Evolutionary conservation across 192 early-diverging fungal genomes (phyloP).

Genomic region (Phlyctochytrium arcticum): DNA sequence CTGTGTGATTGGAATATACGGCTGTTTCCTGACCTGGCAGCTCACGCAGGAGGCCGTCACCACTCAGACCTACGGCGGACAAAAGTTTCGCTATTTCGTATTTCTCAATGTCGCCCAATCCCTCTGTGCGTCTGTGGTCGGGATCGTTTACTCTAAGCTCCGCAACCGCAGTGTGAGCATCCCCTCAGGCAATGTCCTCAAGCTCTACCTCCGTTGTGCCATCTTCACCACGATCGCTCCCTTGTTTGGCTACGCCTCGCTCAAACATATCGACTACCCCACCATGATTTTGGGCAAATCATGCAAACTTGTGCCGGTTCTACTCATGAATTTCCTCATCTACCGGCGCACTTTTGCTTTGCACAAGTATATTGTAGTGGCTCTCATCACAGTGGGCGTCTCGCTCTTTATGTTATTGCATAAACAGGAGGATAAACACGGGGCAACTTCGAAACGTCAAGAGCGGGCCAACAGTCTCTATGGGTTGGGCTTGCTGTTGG

Average conservation of each 20-base stretch:
- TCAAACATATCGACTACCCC: slow-evolving; percentile 95
- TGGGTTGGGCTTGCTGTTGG: slow-evolving; percentile 75
- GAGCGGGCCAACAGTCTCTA: slow-evolving; percentile 61
- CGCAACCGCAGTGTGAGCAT: slow-evolving; percentile 30
- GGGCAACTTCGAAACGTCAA: slow-evolving; percentile 35
- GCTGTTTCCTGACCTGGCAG: slow-evolving; percentile 96
- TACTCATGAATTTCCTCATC: slow-evolving; percentile 91
- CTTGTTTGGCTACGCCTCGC: slow-evolving; percentile 89
- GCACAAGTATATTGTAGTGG: slow-evolving; percentile 87
- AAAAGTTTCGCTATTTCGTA: slow-evolving; percentile 85
- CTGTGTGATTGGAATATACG: slow-evolving; percentile 82
- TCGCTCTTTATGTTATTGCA: slow-evolving; percentile 86
- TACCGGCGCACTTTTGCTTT: slow-evolving; percentile 81
- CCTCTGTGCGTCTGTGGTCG: slow-evolving; percentile 69
- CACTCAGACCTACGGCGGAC: slow-evolving; percentile 73
- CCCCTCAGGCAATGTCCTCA: slow-evolving; percentile 17
- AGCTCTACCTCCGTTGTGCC: slow-evolving; percentile 73
- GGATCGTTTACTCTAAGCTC: slow-evolving; percentile 67
- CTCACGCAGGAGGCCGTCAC: slow-evolving; percentile 91
- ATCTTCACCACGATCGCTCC: slow-evolving; percentile 71
- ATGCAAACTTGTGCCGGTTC: slow-evolving; percentile 93
- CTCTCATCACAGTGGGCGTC: slow-evolving; percentile 84
- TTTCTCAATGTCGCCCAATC: slow-evolving; percentile 88
- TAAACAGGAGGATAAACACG: slow-evolving; percentile 47
- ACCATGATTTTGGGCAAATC: slow-evolving; percentile 96